phyloP scores from a whole-genome alignment of 1,284 basidiomycete species.

The Athelia psychrophila region DNA sequence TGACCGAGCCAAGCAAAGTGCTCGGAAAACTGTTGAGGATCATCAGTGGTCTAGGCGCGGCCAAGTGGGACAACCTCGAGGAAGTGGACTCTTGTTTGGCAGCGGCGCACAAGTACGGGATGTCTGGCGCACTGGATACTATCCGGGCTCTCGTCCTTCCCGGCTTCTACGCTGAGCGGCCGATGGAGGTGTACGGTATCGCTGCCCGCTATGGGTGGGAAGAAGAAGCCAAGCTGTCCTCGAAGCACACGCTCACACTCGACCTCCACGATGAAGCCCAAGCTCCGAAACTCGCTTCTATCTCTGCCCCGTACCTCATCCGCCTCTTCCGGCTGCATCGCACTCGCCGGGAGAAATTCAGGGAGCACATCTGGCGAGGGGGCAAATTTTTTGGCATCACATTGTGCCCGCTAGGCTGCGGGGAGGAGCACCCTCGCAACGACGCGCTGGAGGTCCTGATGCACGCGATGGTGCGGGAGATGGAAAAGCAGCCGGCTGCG shows the following conservation, averaged over 20 bases:
- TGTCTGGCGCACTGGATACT: not conserved
- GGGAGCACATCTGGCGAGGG: not conserved
- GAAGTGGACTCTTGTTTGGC: not conserved
- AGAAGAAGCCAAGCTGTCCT: not conserved
- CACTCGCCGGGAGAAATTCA: not conserved
- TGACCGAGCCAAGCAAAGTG: not conserved
- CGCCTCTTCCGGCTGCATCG: not conserved
- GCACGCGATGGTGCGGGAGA: not conserved
- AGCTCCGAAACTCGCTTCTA: not conserved
- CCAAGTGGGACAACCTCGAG: not conserved
- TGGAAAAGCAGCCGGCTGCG: not conserved
- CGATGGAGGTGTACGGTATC: not conserved
- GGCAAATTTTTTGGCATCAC: not conserved
- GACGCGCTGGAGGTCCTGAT: slow-evolving; percentile 10
- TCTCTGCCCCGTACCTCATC: not conserved
- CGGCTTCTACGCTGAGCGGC: not conserved
- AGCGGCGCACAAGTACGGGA: not conserved
- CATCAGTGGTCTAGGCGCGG: not conserved
- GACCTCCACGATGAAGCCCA: not conserved
- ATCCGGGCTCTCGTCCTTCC: not conserved
- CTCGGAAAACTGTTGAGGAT: not conserved
- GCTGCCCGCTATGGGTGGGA: not conserved
- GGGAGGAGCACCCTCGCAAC: slow-evolving; percentile 6
- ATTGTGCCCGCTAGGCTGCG: slow-evolving; percentile 20
- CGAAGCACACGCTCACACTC: not conserved